These are phyloP conservation scores for Arthrobotrys megalospora DNA, from an alignment of 2,329 filamentous ascomycete species.

Conservation along the genomic window DNA sequence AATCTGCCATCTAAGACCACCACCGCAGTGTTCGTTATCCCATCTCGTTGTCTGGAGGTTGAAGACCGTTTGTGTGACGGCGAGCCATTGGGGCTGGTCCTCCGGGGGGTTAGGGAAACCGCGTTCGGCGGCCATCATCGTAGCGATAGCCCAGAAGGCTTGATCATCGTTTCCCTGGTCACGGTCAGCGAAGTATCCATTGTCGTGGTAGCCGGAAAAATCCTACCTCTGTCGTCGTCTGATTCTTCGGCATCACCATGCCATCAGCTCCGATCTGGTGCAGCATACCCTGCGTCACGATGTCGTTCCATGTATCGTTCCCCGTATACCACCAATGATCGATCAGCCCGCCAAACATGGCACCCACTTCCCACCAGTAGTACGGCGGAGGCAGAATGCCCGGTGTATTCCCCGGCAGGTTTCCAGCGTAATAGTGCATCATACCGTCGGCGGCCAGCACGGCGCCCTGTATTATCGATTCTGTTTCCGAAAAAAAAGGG, in stretches of 20 bases:
- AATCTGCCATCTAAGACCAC: conserved; percentile 87
- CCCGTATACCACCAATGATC: conserved; percentile 90
- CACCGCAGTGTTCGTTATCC: conserved; percentile 78
- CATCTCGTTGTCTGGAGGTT: conserved; percentile 79
- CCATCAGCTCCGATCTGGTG: conserved; percentile 80
- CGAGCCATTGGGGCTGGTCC: conserved; percentile 76
- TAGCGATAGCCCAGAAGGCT: conserved; percentile 80
- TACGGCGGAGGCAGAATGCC: conserved; percentile 67
- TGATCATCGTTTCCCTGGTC: conserved; percentile 80
- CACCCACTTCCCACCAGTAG: conserved; percentile 81
- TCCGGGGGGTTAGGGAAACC: conserved; percentile 76
- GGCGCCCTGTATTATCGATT: conserved; percentile 52
- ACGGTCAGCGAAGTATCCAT: conserved; percentile 15
- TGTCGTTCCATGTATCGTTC: conserved; percentile 79
- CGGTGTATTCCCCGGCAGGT: conserved; percentile 48
- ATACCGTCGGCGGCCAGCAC: conserved; percentile 52
- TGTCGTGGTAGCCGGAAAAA: neutral
- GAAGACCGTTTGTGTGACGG: conserved; percentile 80
- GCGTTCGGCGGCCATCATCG: conserved; percentile 78
- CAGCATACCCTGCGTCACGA: conserved; percentile 78
- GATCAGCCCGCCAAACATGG: conserved; percentile 76
- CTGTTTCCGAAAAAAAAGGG: conserved; percentile 12
- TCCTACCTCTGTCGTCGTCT: conserved; percentile 70
- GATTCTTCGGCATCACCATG: conserved; percentile 84
- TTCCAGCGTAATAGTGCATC: conserved; percentile 57